These are phyloP conservation scores for Saturnispora diversa DNA, from an alignment of 805 yeast genomes.

Conservation along the genomic window DNA sequence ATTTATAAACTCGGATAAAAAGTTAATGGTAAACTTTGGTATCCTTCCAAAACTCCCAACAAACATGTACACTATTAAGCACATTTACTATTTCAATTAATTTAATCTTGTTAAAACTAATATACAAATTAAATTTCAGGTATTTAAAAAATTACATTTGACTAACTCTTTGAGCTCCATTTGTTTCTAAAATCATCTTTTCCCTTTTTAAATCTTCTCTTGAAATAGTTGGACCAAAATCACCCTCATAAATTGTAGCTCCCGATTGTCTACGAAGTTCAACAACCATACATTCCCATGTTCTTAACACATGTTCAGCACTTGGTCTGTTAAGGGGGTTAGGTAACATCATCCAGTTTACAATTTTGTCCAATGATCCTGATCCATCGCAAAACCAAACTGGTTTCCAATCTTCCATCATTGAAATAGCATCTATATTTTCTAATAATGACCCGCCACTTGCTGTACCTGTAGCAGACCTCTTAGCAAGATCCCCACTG, in stretches of 20 bases:
- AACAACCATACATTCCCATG: conserved; percentile 68
- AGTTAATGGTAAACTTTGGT: no score
- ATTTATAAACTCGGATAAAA: no score
- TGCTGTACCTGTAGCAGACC: not conserved
- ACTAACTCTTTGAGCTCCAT: not conserved
- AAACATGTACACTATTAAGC: no score
- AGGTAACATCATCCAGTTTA: conserved; percentile 85
- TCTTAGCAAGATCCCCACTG: conserved; percentile 50
- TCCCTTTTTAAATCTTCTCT: conserved; percentile 32
- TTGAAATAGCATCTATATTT: conserved; percentile 2
- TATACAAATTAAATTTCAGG: no score
- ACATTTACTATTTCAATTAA: no score
- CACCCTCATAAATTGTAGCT: conserved; percentile 92
- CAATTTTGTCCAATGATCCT: conserved; percentile 67
- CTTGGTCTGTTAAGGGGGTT: conserved; percentile 75
- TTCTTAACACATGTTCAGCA: conserved; percentile 58
- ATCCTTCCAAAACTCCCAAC: no score
- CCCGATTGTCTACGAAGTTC: conserved; percentile 82
- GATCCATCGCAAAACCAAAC: conserved; percentile 67
- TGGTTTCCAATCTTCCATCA: conserved; percentile 59
- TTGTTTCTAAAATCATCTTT: not conserved
- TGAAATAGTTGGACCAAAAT: conserved; percentile 60
- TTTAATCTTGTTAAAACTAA: no score
- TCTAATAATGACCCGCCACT: not conserved
- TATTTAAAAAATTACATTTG: not conserved